Evolutionary conservation across 129 eudicot species (phyloP).

Genomic region (Lactuca sativa): DNA sequence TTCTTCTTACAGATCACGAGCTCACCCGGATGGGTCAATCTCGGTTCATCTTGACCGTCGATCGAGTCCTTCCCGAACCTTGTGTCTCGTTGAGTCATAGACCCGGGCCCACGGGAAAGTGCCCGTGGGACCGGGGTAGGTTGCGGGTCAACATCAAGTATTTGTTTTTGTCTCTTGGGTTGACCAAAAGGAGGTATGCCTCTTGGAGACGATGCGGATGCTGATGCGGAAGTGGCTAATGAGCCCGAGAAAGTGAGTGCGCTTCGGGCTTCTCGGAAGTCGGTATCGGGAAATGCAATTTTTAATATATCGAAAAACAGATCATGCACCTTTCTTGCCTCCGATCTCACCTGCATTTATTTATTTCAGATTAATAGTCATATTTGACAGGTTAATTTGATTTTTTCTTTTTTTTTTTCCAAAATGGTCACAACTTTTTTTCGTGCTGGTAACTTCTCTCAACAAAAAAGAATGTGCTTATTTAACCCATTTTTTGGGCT

Average conservation of each 20-base stretch:
- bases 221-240: conserved; percentile 19
- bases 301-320: conserved; percentile 81
- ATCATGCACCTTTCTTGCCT: conserved; percentile 90
- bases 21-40: conserved; percentile 87
- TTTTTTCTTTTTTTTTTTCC: too few species aligned
- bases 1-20: conserved; percentile 93
- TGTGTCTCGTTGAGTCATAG: conserved; percentile 47
- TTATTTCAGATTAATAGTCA: not conserved
- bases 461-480: too few species aligned
- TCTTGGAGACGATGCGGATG: conserved; percentile 54
- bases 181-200: conserved; percentile 42
- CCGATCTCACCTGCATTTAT: conserved; percentile 67
- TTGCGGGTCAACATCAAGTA: conserved; percentile 51
- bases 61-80: conserved; percentile 45
- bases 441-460: too few species aligned
- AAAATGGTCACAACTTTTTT: too few species aligned
- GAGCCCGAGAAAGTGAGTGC: conserved; percentile 68
- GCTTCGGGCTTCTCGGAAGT: conserved; percentile 78
- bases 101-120: conserved; percentile 48
- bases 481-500: too few species aligned
- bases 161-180: conserved; percentile 50
- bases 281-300: conserved; percentile 66
- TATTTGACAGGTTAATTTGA: too few species aligned
- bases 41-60: conserved; percentile 46
- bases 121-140: conserved; percentile 43